Conservation (phyloP, 441 rosid species). For the Manihot esculenta region DNA sequence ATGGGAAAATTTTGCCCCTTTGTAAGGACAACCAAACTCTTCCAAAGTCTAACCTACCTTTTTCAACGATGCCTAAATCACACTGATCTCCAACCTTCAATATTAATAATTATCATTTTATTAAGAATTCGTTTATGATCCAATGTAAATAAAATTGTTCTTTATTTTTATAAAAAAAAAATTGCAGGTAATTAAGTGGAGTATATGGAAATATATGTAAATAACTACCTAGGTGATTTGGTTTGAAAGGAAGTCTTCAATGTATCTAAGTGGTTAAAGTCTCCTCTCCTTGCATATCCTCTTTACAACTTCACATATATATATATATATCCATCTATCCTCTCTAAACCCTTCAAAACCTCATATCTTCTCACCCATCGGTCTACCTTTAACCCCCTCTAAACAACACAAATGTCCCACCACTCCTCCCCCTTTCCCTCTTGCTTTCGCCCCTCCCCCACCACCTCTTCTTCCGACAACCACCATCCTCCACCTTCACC, state of each 20-base stretch:
- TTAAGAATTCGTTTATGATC: too few relatives aligned
- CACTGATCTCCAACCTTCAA: too few relatives aligned
- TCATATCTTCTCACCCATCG: background rate
- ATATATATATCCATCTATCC: background rate
- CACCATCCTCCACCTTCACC: constrained; percentile 28
- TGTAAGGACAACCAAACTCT: background rate
- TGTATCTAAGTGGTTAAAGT: too few relatives aligned
- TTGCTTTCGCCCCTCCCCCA: constrained; percentile 58
- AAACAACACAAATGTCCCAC: constrained; percentile 39
- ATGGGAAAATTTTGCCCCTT: constrained; percentile 1
- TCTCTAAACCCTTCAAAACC: constrained; percentile 21
- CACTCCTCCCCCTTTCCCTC: constrained; percentile 49
- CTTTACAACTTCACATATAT: background rate
- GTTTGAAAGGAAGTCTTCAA: background rate
- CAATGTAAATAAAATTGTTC: too few relatives aligned
- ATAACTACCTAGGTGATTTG: too few relatives aligned
- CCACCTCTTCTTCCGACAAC: constrained; percentile 21
- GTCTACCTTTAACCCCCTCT: background rate
- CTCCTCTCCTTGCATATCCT: background rate
- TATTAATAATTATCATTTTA: too few relatives aligned
- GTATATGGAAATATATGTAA: too few relatives aligned
- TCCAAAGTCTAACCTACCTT: constrained; percentile 3
- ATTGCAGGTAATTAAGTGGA: too few relatives aligned
- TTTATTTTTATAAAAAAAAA: too few relatives aligned
- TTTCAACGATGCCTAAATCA: too few relatives aligned